These are phyloP conservation scores for Pseudogymnoascus sp. DNA, from an alignment of 2,329 filamentous ascomycete species.

Conservation along the genomic window DNA sequence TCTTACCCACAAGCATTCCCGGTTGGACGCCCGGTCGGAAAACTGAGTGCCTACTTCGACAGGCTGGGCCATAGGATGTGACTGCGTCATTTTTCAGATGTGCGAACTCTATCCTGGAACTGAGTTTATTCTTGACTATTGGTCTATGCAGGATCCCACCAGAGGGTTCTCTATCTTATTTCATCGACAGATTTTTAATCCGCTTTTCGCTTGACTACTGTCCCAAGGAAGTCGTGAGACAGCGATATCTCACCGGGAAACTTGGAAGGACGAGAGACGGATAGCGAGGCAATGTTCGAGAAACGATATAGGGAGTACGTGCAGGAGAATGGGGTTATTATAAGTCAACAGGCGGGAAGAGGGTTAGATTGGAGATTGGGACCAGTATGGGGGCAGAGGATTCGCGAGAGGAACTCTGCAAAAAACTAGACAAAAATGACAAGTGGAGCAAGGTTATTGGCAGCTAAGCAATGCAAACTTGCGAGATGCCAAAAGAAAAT, in stretches of 20 bases:
- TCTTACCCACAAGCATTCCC: slow-evolving; percentile 14
- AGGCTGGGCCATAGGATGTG: neutral
- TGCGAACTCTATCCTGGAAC: too few relatives aligned
- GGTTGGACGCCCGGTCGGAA: slow-evolving; percentile 12
- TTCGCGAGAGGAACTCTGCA: neutral
- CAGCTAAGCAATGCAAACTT: neutral
- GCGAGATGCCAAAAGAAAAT: neutral
- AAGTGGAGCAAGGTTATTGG: neutral
- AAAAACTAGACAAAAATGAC: neutral
- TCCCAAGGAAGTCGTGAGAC: slow-evolving; percentile 15
- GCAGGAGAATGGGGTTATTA: slow-evolving; percentile 11
- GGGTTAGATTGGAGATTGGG: neutral
- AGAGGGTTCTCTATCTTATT: too few relatives aligned
- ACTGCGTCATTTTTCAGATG: neutral
- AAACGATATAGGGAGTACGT: slow-evolving; percentile 16
- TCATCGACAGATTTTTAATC: too few relatives aligned
- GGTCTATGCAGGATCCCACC: too few relatives aligned
- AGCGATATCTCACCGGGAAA: slow-evolving; percentile 13
- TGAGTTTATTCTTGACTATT: too few relatives aligned
- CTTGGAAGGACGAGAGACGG: slow-evolving; percentile 12
- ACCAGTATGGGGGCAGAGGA: neutral
- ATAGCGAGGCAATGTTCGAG: slow-evolving; percentile 17
- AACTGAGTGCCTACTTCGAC: slow-evolving; percentile 14
- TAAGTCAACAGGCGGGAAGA: neutral
- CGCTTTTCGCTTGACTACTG: slow-evolving; percentile 4